Conservation (phyloP, 495 filamentous ascomycete genomes). For the Beverwykella pulmonaria region DNA sequence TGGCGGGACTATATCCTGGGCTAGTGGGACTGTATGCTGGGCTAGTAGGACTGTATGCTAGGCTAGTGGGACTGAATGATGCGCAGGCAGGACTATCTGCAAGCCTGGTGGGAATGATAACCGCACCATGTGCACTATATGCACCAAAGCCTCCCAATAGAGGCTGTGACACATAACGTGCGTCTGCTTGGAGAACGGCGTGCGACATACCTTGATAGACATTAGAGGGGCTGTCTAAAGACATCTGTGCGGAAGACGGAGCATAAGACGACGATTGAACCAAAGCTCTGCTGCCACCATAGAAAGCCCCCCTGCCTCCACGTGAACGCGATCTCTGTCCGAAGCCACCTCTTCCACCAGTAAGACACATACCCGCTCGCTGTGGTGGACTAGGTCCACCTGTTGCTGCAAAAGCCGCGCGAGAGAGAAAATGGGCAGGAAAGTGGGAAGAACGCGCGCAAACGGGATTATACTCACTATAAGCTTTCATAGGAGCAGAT, state of each 20-base stretch:
- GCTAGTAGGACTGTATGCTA: background rate
- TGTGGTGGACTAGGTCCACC: background rate
- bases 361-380: background rate
- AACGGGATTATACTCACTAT: background rate
- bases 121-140: background rate
- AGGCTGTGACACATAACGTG: background rate
- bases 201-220: conserved; percentile 3
- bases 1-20: background rate
- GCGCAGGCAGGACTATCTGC: too few species aligned
- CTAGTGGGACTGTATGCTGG: background rate
- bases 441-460: too few species aligned
- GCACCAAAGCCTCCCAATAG: background rate
- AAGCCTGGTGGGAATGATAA: too few species aligned
- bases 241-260: background rate
- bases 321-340: background rate
- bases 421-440: too few species aligned
- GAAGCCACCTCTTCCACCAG: background rate
- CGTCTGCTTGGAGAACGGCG: background rate
- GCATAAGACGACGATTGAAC: too few species aligned
- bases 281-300: too few species aligned
- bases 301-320: too few species aligned
- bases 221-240: background rate
- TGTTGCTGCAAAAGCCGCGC: too few species aligned
- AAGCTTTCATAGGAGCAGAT: background rate
- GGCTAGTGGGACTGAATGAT: background rate